Conservation (phyloP, 2,329 filamentous ascomycete genomes). For the Beauveria asiatica region DNA sequence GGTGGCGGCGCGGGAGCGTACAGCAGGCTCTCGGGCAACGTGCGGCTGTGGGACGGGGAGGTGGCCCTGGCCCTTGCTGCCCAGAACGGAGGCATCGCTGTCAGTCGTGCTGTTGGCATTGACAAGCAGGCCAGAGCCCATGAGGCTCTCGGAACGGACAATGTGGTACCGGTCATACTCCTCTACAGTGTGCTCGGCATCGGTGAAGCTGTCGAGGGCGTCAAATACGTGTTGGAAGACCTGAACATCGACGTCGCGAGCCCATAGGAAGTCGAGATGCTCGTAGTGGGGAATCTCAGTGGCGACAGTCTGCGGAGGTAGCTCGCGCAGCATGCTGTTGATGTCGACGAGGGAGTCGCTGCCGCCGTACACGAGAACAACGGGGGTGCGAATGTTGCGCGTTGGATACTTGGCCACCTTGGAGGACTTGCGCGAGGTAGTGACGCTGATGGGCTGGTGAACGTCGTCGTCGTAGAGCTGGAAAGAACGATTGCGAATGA, state of each 20-base stretch:
- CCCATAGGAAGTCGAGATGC: constrained; percentile 96
- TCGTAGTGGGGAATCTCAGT: constrained; percentile 89
- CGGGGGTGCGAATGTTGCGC: constrained; percentile 90
- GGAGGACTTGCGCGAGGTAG: constrained; percentile 72
- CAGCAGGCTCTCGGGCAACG: constrained; percentile 20
- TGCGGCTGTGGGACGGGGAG: constrained; percentile 17
- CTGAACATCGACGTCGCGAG: constrained; percentile 68
- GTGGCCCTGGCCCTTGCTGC: constrained; percentile 16
- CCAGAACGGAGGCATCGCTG: constrained; percentile 27
- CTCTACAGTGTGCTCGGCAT: constrained; percentile 47
- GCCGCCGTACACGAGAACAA: constrained; percentile 88
- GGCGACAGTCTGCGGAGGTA: constrained; percentile 76
- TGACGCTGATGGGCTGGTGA: constrained; percentile 64
- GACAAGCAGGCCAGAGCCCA: constrained; percentile 28
- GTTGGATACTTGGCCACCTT: constrained; percentile 96
- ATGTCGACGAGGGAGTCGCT: constrained; percentile 93
- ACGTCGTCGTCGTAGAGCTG: constrained; percentile 98
- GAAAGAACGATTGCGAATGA: constrained; percentile 91
- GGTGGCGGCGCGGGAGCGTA: constrained; percentile 8
- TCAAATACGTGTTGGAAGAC: constrained; percentile 92
- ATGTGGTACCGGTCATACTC: constrained; percentile 51
- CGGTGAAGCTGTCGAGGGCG: constrained; percentile 65
- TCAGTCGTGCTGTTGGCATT: constrained; percentile 24
- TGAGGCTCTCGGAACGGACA: constrained; percentile 42
- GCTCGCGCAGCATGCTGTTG: constrained; percentile 78